phyloP scores from a whole-genome alignment of 306 rosid genomes.

The Calophaca sinica region DNA sequence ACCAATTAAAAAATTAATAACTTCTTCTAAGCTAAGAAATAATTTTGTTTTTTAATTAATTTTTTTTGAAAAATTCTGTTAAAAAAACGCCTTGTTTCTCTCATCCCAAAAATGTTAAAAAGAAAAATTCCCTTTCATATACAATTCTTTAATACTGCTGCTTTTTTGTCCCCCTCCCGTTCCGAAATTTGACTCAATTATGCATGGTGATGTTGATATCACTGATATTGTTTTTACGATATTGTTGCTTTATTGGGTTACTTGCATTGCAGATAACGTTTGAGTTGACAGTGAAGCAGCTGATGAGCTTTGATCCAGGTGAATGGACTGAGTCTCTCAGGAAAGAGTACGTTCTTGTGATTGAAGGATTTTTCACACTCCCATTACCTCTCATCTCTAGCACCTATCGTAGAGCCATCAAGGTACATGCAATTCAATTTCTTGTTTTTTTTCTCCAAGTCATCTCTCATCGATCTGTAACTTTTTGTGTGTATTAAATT shows the following conservation, averaged over 20 bases:
- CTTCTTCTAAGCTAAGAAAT: background rate
- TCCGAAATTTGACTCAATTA: no score
- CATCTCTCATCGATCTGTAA: no score
- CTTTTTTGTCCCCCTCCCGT: background rate
- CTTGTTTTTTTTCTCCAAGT: background rate
- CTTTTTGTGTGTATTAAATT: no score
- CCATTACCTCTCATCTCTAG: conserved; percentile 81
- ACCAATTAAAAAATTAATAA: no score
- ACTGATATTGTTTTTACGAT: background rate
- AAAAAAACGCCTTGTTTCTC: no score
- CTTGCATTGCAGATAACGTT: conserved; percentile 79
- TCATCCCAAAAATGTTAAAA: background rate
- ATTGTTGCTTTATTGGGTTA: background rate
- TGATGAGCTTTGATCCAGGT: conserved; percentile 95
- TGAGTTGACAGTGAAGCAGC: conserved; percentile 95
- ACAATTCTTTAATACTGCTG: background rate
- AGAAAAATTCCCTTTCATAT: background rate
- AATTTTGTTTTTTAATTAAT: no score
- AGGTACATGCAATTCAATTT: conserved; percentile 49
- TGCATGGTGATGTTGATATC: no score
- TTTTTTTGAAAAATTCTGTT: no score
- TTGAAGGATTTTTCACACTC: conserved; percentile 93
- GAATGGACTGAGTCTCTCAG: conserved; percentile 86
- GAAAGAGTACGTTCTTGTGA: conserved; percentile 86
- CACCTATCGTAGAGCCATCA: conserved; percentile 88